Conservation (phyloP, 2,329 filamentous ascomycete species). For the Akanthomyces dipterigenus region DNA sequence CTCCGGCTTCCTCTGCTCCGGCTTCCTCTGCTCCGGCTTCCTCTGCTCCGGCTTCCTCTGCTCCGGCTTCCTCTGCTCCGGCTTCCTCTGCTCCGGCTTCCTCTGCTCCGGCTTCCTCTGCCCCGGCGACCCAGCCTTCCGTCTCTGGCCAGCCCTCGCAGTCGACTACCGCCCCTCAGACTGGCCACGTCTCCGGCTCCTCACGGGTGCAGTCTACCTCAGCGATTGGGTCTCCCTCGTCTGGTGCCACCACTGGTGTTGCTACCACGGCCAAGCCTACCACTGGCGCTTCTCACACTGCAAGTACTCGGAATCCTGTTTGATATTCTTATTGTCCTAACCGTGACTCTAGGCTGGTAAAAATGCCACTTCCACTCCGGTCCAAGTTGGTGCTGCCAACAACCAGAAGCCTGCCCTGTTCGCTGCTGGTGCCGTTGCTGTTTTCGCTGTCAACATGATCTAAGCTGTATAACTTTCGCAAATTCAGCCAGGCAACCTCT, state of each 20-base stretch:
- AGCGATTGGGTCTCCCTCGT: background rate
- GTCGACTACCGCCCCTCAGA: background rate
- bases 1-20: too few species aligned
- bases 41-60: too few species aligned
- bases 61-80: too few species aligned
- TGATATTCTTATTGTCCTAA: background rate
- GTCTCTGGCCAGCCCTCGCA: background rate
- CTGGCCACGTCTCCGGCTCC: background rate
- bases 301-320: background rate
- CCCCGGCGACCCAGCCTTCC: background rate
- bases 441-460: slow-evolving; percentile 14
- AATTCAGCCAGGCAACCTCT: background rate
- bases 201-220: slow-evolving; percentile 11
- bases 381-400: slow-evolving; percentile 9
- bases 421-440: slow-evolving; percentile 7
- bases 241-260: slow-evolving; percentile 10
- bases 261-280: slow-evolving; percentile 12
- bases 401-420: slow-evolving; percentile 4
- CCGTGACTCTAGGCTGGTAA: background rate
- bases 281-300: slow-evolving; percentile 7
- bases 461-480: slow-evolving; percentile 10
- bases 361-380: slow-evolving; percentile 1
- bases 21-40: too few species aligned
- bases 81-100: too few species aligned
- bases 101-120: background rate